A percentile compares a stretch with the other conserved stretches of the same genome.
These are phyloP conservation scores for Phlebopus sp. DNA, from an alignment of 1,284 basidiomycete species.

Conservation along the genomic window DNA sequence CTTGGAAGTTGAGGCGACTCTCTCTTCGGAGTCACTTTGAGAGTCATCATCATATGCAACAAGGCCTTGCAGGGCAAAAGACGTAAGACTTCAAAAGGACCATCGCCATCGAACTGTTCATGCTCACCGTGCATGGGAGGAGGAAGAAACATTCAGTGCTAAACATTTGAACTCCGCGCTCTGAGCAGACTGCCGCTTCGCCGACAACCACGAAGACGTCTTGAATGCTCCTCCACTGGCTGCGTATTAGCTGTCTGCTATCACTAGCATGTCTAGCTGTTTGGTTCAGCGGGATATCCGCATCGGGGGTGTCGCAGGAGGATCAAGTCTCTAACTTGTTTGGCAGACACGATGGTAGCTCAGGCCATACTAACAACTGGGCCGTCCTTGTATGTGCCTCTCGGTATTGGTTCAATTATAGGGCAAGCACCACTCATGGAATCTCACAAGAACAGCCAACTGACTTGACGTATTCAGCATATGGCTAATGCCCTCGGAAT, in stretches of 20 bases:
- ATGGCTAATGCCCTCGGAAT: slow-evolving; percentile 98
- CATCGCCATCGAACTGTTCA: slow-evolving; percentile 1
- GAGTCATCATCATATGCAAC: slow-evolving; percentile 66
- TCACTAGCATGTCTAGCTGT: slow-evolving; percentile 23
- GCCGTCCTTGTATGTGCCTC: slow-evolving; percentile 94
- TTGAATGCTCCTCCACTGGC: slow-evolving; percentile 35
- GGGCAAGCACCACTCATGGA: slow-evolving; percentile 53
- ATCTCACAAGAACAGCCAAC: background rate
- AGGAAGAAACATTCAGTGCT: slow-evolving; percentile 3
- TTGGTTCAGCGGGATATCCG: slow-evolving; percentile 32
- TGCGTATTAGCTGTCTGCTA: slow-evolving; percentile 31
- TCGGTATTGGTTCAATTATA: slow-evolving; percentile 98
- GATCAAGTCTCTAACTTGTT: slow-evolving; percentile 30
- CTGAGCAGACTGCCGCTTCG: slow-evolving; percentile 22
- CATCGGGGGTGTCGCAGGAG: slow-evolving; percentile 15
- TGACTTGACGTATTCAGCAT: slow-evolving; percentile 53
- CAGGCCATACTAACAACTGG: slow-evolving; percentile 95
- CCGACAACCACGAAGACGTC: slow-evolving; percentile 14
- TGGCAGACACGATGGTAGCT: slow-evolving; percentile 30
- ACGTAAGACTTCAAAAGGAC: slow-evolving; percentile 6
- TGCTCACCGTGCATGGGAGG: slow-evolving; percentile 42
- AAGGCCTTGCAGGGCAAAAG: slow-evolving; percentile 42
- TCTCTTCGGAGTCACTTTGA: slow-evolving; percentile 55
- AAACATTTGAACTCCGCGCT: slow-evolving; percentile 25
- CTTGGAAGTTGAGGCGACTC: slow-evolving; percentile 29